phyloP scores from a whole-genome alignment of 305 asterid genomes.

The Rubia tinctorum region DNA sequence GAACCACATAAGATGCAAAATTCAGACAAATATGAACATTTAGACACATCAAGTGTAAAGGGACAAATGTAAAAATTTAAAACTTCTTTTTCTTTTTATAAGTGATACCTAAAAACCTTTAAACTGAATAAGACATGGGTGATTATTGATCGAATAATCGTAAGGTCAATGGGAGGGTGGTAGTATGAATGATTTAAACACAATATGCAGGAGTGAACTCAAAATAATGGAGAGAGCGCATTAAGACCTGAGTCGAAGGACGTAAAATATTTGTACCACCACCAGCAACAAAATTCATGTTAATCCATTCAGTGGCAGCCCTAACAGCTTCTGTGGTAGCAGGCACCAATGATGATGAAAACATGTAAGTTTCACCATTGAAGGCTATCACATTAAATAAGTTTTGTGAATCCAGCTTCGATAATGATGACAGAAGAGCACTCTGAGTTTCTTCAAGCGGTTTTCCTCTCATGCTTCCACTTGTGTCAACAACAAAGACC shows the following conservation, averaged over 20 bases:
- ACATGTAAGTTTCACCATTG: conserved; percentile 55
- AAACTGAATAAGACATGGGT: not conserved
- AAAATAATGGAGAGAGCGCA: conserved; percentile 5
- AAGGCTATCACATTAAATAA: conserved; percentile 76
- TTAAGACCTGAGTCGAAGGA: conserved; percentile 69
- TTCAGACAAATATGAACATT: not conserved
- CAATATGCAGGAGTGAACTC: not conserved
- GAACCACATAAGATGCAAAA: conserved; percentile 1
- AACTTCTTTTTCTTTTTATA: not conserved
- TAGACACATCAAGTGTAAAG: not conserved
- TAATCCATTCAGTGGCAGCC: conserved; percentile 67
- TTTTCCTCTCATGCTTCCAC: conserved; percentile 92
- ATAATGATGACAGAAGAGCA: conserved; percentile 65
- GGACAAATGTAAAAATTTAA: not conserved
- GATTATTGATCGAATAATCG: not conserved
- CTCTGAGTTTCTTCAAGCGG: conserved; percentile 73
- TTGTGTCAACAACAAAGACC: conserved; percentile 84
- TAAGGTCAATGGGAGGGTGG: not conserved
- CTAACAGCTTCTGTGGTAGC: conserved; percentile 62
- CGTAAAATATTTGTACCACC: conserved; percentile 78
- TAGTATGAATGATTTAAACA: not conserved
- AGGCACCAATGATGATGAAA: conserved; percentile 59
- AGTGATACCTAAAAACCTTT: not conserved
- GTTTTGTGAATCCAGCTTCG: conserved; percentile 66
- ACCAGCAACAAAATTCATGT: conserved; percentile 68